Evolutionary conservation across 192 early-diverging fungal genomes (phyloP).

Genomic region (Geranomyces variabilis): DNA sequence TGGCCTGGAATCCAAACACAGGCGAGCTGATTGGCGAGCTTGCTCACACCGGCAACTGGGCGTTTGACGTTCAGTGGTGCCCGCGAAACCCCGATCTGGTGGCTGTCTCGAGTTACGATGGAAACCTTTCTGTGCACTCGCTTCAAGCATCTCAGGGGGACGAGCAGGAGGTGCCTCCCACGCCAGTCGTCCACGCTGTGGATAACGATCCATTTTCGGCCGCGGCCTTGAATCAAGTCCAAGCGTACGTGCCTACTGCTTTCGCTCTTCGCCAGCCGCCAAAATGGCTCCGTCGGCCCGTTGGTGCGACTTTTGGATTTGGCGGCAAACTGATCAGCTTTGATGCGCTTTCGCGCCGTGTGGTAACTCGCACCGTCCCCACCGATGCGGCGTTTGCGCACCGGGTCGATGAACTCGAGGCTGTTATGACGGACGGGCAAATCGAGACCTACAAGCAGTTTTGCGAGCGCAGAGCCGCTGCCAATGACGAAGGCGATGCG

Average conservation of each 20-base stretch:
- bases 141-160: conserved; percentile 52
- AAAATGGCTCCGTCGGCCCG: conserved; percentile 91
- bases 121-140: conserved; percentile 85
- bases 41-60: conserved; percentile 86
- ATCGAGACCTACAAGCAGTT: conserved; percentile 41
- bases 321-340: conserved; percentile 88
- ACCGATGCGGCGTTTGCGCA: conserved; percentile 74
- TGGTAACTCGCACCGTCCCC: conserved; percentile 68
- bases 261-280: conserved; percentile 72
- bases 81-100: conserved; percentile 90
- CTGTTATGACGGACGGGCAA: conserved; percentile 52
- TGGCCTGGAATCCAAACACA: conserved; percentile 88
- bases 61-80: conserved; percentile 96
- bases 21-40: conserved; percentile 90
- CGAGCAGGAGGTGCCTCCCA: conserved; percentile 35
- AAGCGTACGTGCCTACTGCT: conserved; percentile 11
- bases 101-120: conserved; percentile 89
- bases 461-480: conserved; percentile 41
- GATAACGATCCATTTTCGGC: conserved; percentile 78
- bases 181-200: conserved; percentile 28
- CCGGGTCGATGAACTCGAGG: conserved; percentile 74
- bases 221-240: conserved; percentile 33
- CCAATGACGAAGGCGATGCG: conserved; percentile 20
- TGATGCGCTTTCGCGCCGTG: conserved; percentile 44
- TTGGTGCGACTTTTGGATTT: conserved; percentile 85